Evolutionary conservation across 1,139 yeast species (phyloP), one percentile per base, ranked within the genome.

Genomic region (Scheffersomyces lignicola): DNA sequence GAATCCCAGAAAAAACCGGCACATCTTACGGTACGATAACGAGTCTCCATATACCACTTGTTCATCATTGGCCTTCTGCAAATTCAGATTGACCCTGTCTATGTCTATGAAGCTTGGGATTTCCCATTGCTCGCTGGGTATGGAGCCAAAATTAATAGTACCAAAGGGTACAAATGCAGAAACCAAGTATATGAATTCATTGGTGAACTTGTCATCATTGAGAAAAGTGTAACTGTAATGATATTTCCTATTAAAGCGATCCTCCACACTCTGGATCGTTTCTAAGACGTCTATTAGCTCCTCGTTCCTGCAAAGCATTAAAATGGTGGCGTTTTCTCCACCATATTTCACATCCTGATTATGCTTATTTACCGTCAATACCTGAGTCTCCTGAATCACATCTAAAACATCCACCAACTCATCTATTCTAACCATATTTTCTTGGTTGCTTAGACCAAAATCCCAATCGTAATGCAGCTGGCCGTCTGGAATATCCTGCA

Each of bases 251-350:
- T 87, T 86, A 63, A 86, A 87, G 32, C 92, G 69, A 49, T 77
- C 81, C 60, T 87, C 90, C 24, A 85, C 74, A 33, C 75, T 67
- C 37, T 76, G 71, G 31, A 87, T 78, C 4, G 94, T 77, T 33
- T 66, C 70, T 12, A 82, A 55, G 37, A 86, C 60, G 5, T 69
- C 74, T 54, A 69, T 68, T 22, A 86, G 54, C 46, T 88, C 96
- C 10, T 65, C 54, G 56, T 87, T 85, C 44, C 94, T 69, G 25
- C 86, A 90, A 37, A 88, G 60, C 7, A 89, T 75, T 37, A 86
- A 80, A 48, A 87, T 78, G 1, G 90, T 80, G 4, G 92, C 94
- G 34, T 50, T 50, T 33, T 45, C 52, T 31, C 47, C 10, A n/a
- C n/a, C 13, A 24, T 24, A 8, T 24, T 8, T 8, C 14, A 6